Percentiles rank a stretch among this genome's conserved stretches.
phyloP scores from a whole-genome alignment of 305 asterid genomes.

The Rubia tinctorum region DNA sequence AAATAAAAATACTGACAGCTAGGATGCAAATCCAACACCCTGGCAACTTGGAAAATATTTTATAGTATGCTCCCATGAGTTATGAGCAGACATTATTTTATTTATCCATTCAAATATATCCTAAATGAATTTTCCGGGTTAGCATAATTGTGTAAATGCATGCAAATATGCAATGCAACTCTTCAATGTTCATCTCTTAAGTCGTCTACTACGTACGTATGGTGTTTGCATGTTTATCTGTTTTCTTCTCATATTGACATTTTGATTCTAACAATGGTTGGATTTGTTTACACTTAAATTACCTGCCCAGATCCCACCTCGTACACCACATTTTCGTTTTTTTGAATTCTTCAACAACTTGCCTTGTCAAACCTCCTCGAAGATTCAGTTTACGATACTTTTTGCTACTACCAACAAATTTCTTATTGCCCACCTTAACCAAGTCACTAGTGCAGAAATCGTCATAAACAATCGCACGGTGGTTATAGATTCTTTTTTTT shows the following conservation, averaged over 20 bases:
- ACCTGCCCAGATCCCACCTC: conserved; percentile 9
- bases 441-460: too few species aligned
- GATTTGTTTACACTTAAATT: neutral
- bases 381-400: too few species aligned
- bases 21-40: neutral
- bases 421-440: too few species aligned
- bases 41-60: neutral
- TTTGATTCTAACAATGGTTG: neutral
- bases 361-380: too few species aligned
- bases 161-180: neutral
- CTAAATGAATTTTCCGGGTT: neutral
- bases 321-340: neutral
- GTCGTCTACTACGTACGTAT: neutral
- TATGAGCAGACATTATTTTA: neutral
- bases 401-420: too few species aligned
- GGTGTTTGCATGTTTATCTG: conserved; percentile 4
- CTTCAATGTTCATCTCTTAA: neutral
- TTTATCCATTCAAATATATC: neutral
- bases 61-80: neutral
- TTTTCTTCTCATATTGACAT: neutral
- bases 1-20: neutral
- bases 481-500: too few species aligned
- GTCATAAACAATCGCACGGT: too few species aligned
- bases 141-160: neutral
- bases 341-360: too few species aligned